Conservation (phyloP, 306 rosid genomes). For the Cucurbita ficifolia region DNA sequence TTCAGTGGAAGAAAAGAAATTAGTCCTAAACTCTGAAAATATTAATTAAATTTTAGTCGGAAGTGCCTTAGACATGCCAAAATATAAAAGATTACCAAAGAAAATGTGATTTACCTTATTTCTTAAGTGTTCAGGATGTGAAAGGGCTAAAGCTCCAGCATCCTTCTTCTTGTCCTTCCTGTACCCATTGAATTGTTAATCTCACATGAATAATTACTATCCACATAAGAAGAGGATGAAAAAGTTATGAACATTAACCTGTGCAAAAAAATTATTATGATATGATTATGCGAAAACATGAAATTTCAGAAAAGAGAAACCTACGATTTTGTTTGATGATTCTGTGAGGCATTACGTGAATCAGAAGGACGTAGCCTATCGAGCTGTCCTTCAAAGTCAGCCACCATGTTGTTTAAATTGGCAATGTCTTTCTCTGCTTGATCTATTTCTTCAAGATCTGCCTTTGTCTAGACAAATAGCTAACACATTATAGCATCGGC, state of each 20-base stretch:
- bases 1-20: no score
- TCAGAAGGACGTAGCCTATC: conserved; percentile 26
- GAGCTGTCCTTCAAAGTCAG: conserved; percentile 45
- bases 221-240: not conserved
- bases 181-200: conserved; percentile 11
- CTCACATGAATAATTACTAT: not conserved
- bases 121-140: conserved; percentile 33
- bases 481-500: conserved; percentile 12
- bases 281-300: conserved; percentile 4
- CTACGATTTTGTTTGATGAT: conserved; percentile 32
- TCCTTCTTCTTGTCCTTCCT: conserved; percentile 40
- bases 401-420: conserved; percentile 41
- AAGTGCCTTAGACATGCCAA: no score
- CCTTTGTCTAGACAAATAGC: conserved; percentile 31
- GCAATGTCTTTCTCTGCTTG: conserved; percentile 38
- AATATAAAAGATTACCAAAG: no score
- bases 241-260: not conserved
- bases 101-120: conserved; percentile 49
- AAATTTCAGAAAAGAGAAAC: conserved; percentile 17
- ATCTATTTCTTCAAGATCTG: conserved; percentile 56
- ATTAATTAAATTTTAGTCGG: no score
- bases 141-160: conserved; percentile 26
- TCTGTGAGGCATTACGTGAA: conserved; percentile 6
- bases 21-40: no score
- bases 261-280: not conserved